Evolutionary conservation across 148 eudicot genomes (phyloP), one percentile per base, ranked within the genome.

Genomic region (Pouteria glomerata): DNA sequence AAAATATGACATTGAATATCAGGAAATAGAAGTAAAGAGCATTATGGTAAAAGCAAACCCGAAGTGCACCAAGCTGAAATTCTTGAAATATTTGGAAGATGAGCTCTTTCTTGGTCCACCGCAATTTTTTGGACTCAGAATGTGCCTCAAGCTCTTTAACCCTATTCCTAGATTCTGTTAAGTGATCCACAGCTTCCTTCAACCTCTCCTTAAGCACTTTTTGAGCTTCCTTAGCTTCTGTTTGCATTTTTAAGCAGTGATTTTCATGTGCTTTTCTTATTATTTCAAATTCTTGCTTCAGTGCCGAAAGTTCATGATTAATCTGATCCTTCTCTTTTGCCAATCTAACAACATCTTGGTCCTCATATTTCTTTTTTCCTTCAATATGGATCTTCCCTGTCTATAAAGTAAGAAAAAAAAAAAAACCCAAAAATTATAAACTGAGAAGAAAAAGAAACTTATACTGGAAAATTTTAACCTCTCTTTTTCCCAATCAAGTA

Each of bases 31-130:
- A 73, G 41, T 39, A 19, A n/a, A 34, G n/a, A 60, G 41, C 13
- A 39, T 65, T 42, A 29, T 23, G 58, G 41, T 18, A 52, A 68
- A 70, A 66, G 31, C 82, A 58, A 74, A 95, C 98, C 83, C 66
- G 78, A 69, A 95, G 68, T 68, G 90, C 92, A 66, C 87, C 82
- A 74, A 79, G 80, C 76, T 95, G 97, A 39, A 78, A 75, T 27
- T 85, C 83, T 69, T 89, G 83, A 65, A 86, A 81, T 51, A 68
- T 83, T 42, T 84, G 85, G 69, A 80, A 88, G 31, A 83, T 63
- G n/a, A 79, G 68, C 68, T 84, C 85, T 77, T 88, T 92, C 83
- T 87, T 88, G 63, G 63, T 79, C 96, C 90, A 88, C 11, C 26
- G 55, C 78, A 78, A 77, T 69, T 60, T 57, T 78, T 79, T 85